A percentile compares a stretch with the other conserved stretches of the same genome.
phyloP scores from a whole-genome alignment of 768 basidiomycete genomes.

The Coprinopsis sp. region DNA sequence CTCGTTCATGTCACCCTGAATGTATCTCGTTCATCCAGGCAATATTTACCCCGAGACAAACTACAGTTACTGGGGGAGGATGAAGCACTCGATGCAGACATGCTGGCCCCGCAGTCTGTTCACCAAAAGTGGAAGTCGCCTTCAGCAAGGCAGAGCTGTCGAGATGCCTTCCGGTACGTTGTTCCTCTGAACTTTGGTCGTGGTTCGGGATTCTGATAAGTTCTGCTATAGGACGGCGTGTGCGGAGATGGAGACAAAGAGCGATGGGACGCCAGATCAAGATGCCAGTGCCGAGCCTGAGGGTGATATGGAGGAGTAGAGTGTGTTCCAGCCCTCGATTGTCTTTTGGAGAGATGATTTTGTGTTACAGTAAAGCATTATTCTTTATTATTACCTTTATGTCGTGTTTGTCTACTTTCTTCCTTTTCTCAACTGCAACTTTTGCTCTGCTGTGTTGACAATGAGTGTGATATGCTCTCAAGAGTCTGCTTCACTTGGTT shows the following conservation, averaged over 20 bases:
- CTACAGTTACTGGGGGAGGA: conserved; percentile 69
- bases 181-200: neutral
- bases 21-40: conserved; percentile 38
- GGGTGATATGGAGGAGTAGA: neutral
- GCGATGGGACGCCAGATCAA: conserved; percentile 9
- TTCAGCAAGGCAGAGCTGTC: conserved; percentile 48
- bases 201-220: neutral
- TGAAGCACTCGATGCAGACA: conserved; percentile 59
- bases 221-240: conserved; percentile 14
- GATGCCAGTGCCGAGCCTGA: neutral
- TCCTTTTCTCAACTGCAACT: too few relatives aligned
- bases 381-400: too few relatives aligned
- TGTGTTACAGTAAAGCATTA: too few relatives aligned
- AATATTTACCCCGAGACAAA: conserved; percentile 51
- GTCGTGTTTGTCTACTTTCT: too few relatives aligned
- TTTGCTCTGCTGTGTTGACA: too few relatives aligned
- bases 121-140: conserved; percentile 59
- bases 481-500: too few relatives aligned
- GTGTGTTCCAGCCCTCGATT: too few relatives aligned
- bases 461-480: too few relatives aligned
- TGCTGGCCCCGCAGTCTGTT: conserved; percentile 48
- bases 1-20: conserved; percentile 1
- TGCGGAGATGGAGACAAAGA: conserved; percentile 22
- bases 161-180: conserved; percentile 58
- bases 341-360: too few relatives aligned